Conservation (phyloP, 345 rosid species). For the Melastoma malabathricum region DNA sequence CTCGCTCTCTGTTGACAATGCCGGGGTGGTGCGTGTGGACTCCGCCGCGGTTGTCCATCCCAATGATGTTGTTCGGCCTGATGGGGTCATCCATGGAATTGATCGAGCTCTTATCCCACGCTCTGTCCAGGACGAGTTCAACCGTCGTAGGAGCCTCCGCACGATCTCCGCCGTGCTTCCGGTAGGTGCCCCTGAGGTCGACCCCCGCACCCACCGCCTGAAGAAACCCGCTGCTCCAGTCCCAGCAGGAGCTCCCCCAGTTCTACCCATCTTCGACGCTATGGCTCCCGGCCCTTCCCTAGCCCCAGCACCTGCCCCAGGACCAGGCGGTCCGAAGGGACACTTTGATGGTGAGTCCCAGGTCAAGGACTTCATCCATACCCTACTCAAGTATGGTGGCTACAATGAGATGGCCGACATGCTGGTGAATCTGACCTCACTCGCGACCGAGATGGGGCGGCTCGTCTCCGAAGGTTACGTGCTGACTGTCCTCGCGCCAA, state of each 20-base stretch:
- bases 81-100: slow-evolving; percentile 68
- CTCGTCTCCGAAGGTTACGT: slow-evolving; percentile 88
- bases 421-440: slow-evolving; percentile 72
- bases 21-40: slow-evolving; percentile 24
- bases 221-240: slow-evolving; percentile 42
- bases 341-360: slow-evolving; percentile 84
- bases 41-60: slow-evolving; percentile 29
- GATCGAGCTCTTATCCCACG: slow-evolving; percentile 44
- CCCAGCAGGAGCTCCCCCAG: slow-evolving; percentile 64
- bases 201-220: slow-evolving; percentile 54
- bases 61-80: slow-evolving; percentile 45
- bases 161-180: slow-evolving; percentile 58
- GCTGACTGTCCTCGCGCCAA: slow-evolving; percentile 81
- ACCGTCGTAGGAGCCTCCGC: slow-evolving; percentile 40
- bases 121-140: slow-evolving; percentile 57
- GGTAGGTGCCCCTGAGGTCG: slow-evolving; percentile 63
- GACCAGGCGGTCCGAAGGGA: slow-evolving; percentile 78
- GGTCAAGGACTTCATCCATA: slow-evolving; percentile 83
- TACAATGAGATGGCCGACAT: slow-evolving; percentile 98
- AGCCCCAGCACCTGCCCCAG: slow-evolving; percentile 95
- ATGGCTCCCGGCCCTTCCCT: slow-evolving; percentile 92
- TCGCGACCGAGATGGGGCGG: slow-evolving; percentile 91
- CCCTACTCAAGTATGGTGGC: slow-evolving; percentile 81
- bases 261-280: slow-evolving; percentile 68
- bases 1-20: slow-evolving; percentile 26